Conservation (phyloP, 305 asterid species). For the Striga hermonthica region DNA sequence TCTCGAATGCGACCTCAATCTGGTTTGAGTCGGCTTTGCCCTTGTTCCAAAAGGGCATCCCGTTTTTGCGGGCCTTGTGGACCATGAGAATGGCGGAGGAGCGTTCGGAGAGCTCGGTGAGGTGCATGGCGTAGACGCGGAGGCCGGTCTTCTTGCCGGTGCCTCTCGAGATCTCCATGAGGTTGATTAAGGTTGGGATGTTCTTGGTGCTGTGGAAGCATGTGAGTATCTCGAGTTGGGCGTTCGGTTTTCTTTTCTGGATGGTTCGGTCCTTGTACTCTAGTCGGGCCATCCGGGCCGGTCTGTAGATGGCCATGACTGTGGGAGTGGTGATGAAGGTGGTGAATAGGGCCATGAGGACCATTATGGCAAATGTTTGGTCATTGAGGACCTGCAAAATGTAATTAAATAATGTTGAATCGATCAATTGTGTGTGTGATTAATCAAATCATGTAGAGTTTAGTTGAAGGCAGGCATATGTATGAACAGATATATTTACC, state of each 20-base stretch:
- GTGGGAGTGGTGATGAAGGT: conserved; percentile 76
- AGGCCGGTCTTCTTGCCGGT: conserved; percentile 48
- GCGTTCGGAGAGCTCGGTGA: conserved; percentile 72
- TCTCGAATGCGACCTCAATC: conserved; percentile 62
- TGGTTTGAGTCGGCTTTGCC: conserved; percentile 42
- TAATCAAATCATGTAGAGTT: too few species aligned
- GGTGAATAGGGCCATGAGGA: conserved; percentile 76
- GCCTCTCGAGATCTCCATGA: conserved; percentile 73
- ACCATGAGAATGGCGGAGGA: conserved; percentile 72
- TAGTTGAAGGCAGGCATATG: too few species aligned
- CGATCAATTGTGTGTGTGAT: too few species aligned
- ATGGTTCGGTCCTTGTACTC: conserved; percentile 59
- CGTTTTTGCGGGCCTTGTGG: conserved; percentile 66
- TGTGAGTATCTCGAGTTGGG: conserved; percentile 51
- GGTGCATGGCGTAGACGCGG: conserved; percentile 65
- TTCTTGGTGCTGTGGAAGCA: conserved; percentile 63
- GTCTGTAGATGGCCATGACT: conserved; percentile 53
- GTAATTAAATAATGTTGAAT: too few species aligned
- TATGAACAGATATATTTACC: not conserved
- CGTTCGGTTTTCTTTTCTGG: conserved; percentile 39
- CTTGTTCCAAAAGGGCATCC: conserved; percentile 69
- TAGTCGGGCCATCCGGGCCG: conserved; percentile 46
- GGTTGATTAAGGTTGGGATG: conserved; percentile 62
- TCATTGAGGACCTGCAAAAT: conserved; percentile 60
- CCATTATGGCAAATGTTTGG: conserved; percentile 75